These are phyloP conservation scores for Angomonas deanei DNA, from an alignment of 208 protist genomes.

Conservation along the genomic window DNA sequence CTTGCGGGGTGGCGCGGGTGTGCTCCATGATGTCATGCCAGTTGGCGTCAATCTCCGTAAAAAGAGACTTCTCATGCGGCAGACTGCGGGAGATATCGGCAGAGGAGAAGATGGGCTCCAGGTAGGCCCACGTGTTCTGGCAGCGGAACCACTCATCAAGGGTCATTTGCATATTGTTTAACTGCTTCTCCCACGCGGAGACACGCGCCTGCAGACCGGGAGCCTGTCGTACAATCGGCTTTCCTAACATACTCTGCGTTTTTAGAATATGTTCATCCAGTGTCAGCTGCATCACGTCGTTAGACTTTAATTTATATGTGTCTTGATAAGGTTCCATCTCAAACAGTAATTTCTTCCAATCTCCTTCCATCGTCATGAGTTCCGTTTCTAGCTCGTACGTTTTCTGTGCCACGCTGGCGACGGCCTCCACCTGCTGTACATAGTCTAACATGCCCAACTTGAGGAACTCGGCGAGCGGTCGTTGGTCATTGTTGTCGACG, in stretches of 20 bases:
- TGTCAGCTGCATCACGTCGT: slow-evolving; percentile 91
- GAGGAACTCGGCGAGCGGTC: slow-evolving; percentile 76
- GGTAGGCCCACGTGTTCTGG: slow-evolving; percentile 95
- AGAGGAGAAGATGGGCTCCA: slow-evolving; percentile 96
- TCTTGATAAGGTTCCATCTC: slow-evolving; percentile 91
- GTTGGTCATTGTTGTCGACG: slow-evolving; percentile 78
- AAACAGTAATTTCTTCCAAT: slow-evolving; percentile 93
- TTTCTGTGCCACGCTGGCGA: slow-evolving; percentile 84
- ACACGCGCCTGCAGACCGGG: slow-evolving; percentile 87
- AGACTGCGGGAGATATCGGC: slow-evolving; percentile 95
- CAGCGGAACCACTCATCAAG: slow-evolving; percentile 95
- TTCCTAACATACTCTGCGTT: slow-evolving; percentile 94
- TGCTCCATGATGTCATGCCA: slow-evolving; percentile 93
- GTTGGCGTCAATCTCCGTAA: slow-evolving; percentile 90
- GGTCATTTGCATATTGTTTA: slow-evolving; percentile 92
- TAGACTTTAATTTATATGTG: slow-evolving; percentile 91
- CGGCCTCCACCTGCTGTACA: slow-evolving; percentile 78
- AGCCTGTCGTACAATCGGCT: slow-evolving; percentile 87
- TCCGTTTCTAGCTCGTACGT: slow-evolving; percentile 89
- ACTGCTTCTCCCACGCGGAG: slow-evolving; percentile 88
- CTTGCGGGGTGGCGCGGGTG: slow-evolving; percentile 76
- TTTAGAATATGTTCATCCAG: slow-evolving; percentile 96
- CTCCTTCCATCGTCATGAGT: slow-evolving; percentile 89
- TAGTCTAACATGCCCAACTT: slow-evolving; percentile 85
- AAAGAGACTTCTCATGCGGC: slow-evolving; percentile 92